Percentiles rank a stretch among this genome's conserved stretches.
These are phyloP conservation scores for Oryza brachyantha DNA, from an alignment of 176 grass and related monocot species.

Conservation along the genomic window DNA sequence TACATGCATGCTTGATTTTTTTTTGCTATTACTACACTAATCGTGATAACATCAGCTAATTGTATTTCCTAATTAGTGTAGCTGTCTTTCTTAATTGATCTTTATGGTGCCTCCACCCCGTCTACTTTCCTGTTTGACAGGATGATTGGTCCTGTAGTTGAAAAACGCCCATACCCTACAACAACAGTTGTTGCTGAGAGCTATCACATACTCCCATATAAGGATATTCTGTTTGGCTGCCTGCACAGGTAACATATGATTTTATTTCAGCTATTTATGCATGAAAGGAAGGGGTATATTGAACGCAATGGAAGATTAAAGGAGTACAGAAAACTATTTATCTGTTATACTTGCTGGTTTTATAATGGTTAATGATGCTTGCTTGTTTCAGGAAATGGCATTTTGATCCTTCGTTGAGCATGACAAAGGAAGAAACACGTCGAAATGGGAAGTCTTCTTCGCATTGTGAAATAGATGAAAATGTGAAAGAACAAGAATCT, in stretches of 20 bases:
- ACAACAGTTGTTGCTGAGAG: slow-evolving; percentile 46
- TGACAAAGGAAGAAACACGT: slow-evolving; percentile 1
- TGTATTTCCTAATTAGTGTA: neutral
- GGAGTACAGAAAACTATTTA: neutral
- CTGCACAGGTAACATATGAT: slow-evolving; percentile 38
- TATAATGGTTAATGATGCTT: slow-evolving; percentile 17
- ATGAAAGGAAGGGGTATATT: neutral
- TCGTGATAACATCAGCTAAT: neutral
- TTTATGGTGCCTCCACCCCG: too few species aligned
- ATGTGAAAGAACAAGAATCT: slow-evolving; percentile 30
- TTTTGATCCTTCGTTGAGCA: slow-evolving; percentile 6
- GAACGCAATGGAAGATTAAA: neutral
- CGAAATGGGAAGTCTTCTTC: slow-evolving; percentile 14
- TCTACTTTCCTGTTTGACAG: slow-evolving; percentile 21
- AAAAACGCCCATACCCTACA: neutral
- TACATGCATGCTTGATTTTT: neutral
- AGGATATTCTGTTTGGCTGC: slow-evolving; percentile 33
- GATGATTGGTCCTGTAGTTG: slow-evolving; percentile 48
- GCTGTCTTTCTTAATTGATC: neutral
- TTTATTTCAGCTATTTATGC: slow-evolving; percentile 5
- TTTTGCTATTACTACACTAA: slow-evolving; percentile 1
- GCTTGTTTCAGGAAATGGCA: slow-evolving; percentile 32
- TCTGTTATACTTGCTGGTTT: neutral
- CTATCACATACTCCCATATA: slow-evolving; percentile 65
- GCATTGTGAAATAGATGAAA: slow-evolving; percentile 30